Evolutionary conservation across 148 eudicot genomes (phyloP), one percentile per base, ranked within the genome.

Genomic region (Spergularia marina): DNA sequence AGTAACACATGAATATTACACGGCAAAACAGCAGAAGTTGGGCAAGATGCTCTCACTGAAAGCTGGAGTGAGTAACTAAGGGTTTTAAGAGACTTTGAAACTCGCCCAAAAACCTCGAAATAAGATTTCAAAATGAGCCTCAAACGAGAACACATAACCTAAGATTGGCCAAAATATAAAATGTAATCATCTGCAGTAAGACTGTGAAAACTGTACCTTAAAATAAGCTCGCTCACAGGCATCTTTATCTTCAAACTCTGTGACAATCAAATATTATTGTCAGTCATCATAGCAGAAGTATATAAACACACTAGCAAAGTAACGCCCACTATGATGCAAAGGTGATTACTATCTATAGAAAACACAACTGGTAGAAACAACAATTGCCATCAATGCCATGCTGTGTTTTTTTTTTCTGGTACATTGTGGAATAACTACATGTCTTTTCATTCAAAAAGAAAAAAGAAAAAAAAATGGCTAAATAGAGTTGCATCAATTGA

Each of bases 211-310:
- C 59, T 74, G 76, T 84, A 94, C 98, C 98, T 91, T 94, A 69
- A 82, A 89, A 85, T 89, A 95, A 74, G 98, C 98, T 82, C 87
- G 89, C 77, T 90, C 91, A 69, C 98, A 92, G 53, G 98, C 85
- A 41, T 92, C 96, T 52, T 71, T 80, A 81, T 71, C 85, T 78
- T 90, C 97, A 81, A 90, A 95, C 81, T 95, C 98, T 94, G 89
- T 68, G 56, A 84, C 34, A 72, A 65, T 13, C 13, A 80, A 73
- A 72, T 2, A 80, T 21, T 72, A 11, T 49, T 7, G 68, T 70
- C 75, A 80, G 69, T 71, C 53, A 65, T 13, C 72, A 63, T 14
- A 57, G 54, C 15, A 6, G 52, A 20, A 8, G 41, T n/a, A 44
- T 41, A 23, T 41, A 65, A 8, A 12, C 3, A 18, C 49, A 59